Evolutionary conservation across 331 rosid species (phyloP).

Genomic region (Pyrus hybrid): DNA sequence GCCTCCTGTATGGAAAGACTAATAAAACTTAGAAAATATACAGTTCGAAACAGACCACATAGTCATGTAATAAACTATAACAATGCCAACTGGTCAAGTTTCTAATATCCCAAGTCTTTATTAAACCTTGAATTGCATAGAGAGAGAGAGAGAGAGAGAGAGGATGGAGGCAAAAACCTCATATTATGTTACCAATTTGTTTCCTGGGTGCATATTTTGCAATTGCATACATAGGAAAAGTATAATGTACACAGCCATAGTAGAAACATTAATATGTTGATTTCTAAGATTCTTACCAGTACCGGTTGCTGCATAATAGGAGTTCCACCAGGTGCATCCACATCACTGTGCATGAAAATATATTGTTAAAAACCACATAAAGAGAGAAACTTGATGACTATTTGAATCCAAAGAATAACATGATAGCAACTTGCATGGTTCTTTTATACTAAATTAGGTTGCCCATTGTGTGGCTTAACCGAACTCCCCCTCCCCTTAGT

Average conservation of each 20-base stretch:
- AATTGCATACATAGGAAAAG: neutral
- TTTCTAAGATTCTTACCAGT: conserved; percentile 40
- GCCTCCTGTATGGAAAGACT: neutral
- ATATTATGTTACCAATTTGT: neutral
- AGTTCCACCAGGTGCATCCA: conserved; percentile 87
- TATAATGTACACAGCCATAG: neutral
- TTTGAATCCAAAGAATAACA: neutral
- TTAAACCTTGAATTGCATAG: neutral
- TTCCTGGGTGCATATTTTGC: neutral
- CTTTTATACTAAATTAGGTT: neutral
- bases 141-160: neutral
- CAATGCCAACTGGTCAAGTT: neutral
- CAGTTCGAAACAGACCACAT: neutral
- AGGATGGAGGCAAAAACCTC: neutral
- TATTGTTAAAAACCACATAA: conserved; percentile 9
- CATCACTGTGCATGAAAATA: conserved; percentile 49
- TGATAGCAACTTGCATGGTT: neutral
- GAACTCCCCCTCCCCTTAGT: too few species aligned
- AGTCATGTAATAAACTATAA: neutral
- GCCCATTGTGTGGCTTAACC: too few species aligned
- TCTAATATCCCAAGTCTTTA: neutral
- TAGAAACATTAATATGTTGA: neutral
- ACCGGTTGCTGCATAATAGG: conserved; percentile 90
- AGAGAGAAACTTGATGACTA: neutral
- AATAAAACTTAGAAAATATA: neutral